Base-by-base conservation (phyloP, 306 rosid genomes). In the Gleditsia sinensis region DNA sequence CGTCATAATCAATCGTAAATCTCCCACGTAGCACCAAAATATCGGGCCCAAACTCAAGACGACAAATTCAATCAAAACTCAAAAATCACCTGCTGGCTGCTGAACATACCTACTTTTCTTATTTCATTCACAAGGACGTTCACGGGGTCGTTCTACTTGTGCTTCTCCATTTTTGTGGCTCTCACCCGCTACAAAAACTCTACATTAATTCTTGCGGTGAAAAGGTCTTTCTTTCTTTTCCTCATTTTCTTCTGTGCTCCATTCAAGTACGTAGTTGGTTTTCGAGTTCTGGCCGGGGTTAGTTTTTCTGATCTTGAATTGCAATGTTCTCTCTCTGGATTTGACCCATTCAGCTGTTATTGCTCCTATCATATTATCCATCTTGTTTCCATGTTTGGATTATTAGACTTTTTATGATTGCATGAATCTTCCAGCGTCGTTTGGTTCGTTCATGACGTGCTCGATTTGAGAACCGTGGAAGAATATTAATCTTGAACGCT, bases 301-400 rank as follows among this genome's bases (percentile, higher is more conserved):
- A 39, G 69, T 76, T 64, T 67, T n/a, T 57, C 64, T 53, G 37
- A n/a, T 54, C 34, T 54, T 65, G 59, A 67, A 48, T 67, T 20
- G 13, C 59, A 9, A 1, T 30, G 12, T 17, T 9, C 14, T 46
- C 32, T 48, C 28, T 48, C n/a, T 6, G 9, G 20, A 45, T 46
- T 28, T 66, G 9, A 33, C 40, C 14, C 51, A 8, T 4, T 46
- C 11, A 16, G 40, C 56, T 42, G n/a, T 27, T 56, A 25, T 54
- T 54, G 37, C 13, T 25, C 32, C 37, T 37, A 6, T 9, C 11
- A 1, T 59, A 45, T 30, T 54, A 7, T 32, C 42, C 34, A 33
- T 20, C n/a, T 27, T 24, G 27, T n/a, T 27, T 21, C 42, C 17
- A 2, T 50, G 53, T 62, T 34, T 34, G 62, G 55, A 24, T 74